Base-by-base conservation (phyloP, 805 yeast species). In the Hanseniaspora meyeri region DNA sequence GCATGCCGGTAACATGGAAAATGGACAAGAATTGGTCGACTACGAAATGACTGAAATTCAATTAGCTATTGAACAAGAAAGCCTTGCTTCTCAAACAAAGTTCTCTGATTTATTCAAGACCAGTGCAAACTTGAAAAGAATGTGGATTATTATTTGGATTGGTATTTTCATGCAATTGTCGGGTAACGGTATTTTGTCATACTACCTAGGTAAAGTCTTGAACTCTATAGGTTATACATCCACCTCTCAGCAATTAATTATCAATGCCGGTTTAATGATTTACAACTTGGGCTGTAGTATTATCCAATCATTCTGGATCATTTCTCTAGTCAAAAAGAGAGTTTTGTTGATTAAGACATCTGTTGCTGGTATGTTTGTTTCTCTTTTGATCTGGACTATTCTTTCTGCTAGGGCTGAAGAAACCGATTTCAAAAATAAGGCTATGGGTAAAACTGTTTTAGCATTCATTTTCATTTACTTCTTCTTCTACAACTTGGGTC, bases 121-220 rank as follows among this genome's bases (percentile, higher is more conserved):
- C 4, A 65, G 67, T 38, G 70, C 71, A 36, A 73, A 72, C 62
- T 67, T 76, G 59, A 74, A 71, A 63, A 69, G 80, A 65, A 62
- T 73, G 59, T 65, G 69, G 57, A 62, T 74, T 60, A 60, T 66
- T 38, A 20, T 63, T 32, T 63, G 67, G 60, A 61, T 72, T 20
- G 73, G 72, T 40, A 59, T 64, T 37, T 62, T 73, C 59, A 69
- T 69, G 74, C 79, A 75, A 61, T 62, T 74, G 42, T 73, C 78
- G 14, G 82, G 82, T 62, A 76, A 75, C 61, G 78, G 78, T 55
- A 66, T 77, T 58, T 76, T 76, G 29, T 73, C 78, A 1, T 77
- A 76, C 69, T 77, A 77, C 65, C 67, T 77, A 59, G 68, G 72
- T 58, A 70, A 72, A 61, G 83, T 80, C 14, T 70, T 79, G 60